Percentiles rank a stretch among this genome's conserved stretches.
These are phyloP conservation scores for Hemileccinum impolitum DNA, from an alignment of 768 basidiomycete species.

Conservation along the genomic window DNA sequence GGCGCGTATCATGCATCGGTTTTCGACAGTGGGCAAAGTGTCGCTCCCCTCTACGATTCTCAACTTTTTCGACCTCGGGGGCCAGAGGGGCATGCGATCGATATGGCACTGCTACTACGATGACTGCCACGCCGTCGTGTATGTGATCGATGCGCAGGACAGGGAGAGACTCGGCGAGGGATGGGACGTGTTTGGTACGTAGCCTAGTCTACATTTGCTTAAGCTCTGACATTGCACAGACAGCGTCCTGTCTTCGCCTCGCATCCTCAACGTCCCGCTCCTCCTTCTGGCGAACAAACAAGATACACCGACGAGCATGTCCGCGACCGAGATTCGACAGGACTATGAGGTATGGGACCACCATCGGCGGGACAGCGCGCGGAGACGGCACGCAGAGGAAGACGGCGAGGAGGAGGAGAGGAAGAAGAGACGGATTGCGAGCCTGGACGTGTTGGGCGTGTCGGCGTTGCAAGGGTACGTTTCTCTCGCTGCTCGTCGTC, in stretches of 20 bases:
- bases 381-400: slow-evolving; percentile 48
- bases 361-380: slow-evolving; percentile 64
- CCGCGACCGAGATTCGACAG: slow-evolving; percentile 87
- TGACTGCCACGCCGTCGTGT: slow-evolving; percentile 96
- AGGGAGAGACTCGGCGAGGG: slow-evolving; percentile 85
- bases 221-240: slow-evolving; percentile 39
- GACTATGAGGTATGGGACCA: slow-evolving; percentile 88
- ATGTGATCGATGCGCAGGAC: slow-evolving; percentile 92
- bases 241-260: slow-evolving; percentile 81
- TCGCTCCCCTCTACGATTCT: slow-evolving; percentile 89
- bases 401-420: slow-evolving; percentile 43
- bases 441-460: slow-evolving; percentile 85
- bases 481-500: background rate
- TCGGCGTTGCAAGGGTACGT: slow-evolving; percentile 87
- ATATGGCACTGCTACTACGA: slow-evolving; percentile 96
- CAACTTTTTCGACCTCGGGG: slow-evolving; percentile 97
- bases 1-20: too few relatives aligned
- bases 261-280: slow-evolving; percentile 86
- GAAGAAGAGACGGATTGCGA: slow-evolving; percentile 59
- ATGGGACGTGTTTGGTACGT: slow-evolving; percentile 92
- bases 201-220: too few relatives aligned
- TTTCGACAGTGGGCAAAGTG: slow-evolving; percentile 80
- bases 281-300: slow-evolving; percentile 96
- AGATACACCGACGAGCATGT: slow-evolving; percentile 74
- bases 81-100: slow-evolving; percentile 87